Evolutionary conservation across 208 protist genomes (phyloP).

Genomic region (Leishmania guyanensis): DNA sequence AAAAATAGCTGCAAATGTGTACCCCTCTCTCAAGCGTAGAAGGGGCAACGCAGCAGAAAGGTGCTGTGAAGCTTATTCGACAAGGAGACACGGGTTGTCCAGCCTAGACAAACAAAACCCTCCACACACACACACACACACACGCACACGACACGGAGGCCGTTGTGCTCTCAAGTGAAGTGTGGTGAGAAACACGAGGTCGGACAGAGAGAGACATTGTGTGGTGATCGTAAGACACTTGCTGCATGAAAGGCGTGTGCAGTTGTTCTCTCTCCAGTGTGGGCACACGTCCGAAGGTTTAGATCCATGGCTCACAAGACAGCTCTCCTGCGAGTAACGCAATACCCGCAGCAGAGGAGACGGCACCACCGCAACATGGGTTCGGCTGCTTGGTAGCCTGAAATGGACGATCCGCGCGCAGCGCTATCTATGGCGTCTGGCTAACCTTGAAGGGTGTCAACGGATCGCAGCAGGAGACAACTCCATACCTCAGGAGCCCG

Average conservation of each 20-base stretch:
- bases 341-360: not conserved
- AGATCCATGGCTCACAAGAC: not conserved
- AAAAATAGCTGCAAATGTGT: not conserved
- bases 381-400: not conserved
- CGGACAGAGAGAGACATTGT: not conserved
- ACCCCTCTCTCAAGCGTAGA: not conserved
- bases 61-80: not conserved
- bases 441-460: not conserved
- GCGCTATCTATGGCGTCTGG: not conserved
- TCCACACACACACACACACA: not conserved
- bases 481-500: not conserved
- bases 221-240: not conserved
- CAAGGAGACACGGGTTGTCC: not conserved
- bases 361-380: not conserved
- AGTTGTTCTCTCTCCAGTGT: not conserved
- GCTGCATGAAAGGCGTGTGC: not conserved
- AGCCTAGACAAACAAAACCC: constrained; percentile 3
- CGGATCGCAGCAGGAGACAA: not conserved
- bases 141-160: not conserved
- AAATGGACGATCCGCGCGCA: not conserved
- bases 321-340: not conserved
- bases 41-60: not conserved
- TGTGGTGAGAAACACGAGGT: not conserved
- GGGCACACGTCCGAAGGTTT: not conserved
- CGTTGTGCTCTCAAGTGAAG: not conserved